Evolutionary conservation across 2,329 filamentous ascomycete genomes (phyloP), one percentile per base, ranked within the genome.

Genomic region (Aplosporella prunicola): DNA sequence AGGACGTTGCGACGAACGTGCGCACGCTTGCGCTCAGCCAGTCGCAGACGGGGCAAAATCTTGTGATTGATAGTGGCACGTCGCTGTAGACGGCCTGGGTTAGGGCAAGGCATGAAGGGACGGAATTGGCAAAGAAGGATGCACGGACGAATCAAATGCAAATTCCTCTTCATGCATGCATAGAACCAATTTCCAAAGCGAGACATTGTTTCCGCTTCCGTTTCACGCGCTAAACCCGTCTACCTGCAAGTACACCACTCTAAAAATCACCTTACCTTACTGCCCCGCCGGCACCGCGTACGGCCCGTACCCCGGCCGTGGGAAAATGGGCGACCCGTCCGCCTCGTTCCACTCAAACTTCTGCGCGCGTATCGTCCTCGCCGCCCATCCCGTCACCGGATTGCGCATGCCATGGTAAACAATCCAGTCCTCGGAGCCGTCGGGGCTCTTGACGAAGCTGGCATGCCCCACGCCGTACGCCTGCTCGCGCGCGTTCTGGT

Each of bases 341-440:
- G n/a, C n/a, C 5, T 57, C 53, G 39, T 67, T 66, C 66, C 65
- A 71, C 1, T 45, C 53, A 42, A 70, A 70, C 46, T 57, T 62
- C 54, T 72, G 68, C 22, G 66, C 51, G 7, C 68, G 49, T 32
- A 71, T 66, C n/a, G 62, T 67, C 33, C 67, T 55, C 15, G 63
- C 66, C 18, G 45, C 47, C 67, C 66, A 69, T 1, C 67, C 64
- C 32, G 60, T 62, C 17, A 55, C 55, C n/a, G 65, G 64, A 46
- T 69, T 59, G 22, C 49, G 43, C 66, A 71, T 71, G 8, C 67
- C 68, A 48, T 71, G 68, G 48, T 71, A 72, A n/a, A 71, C 62
- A 33, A 72, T 66, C 64, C 65, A 72, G 38, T 66, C 55, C 49
- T 71, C 63, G 1, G 32, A 60, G 0, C 60, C 64, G 46, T 70